Evolutionary conservation across 2,329 filamentous ascomycete species (phyloP), one percentile per base, ranked within the genome.

Genomic region (Neofusicoccum sp.): DNA sequence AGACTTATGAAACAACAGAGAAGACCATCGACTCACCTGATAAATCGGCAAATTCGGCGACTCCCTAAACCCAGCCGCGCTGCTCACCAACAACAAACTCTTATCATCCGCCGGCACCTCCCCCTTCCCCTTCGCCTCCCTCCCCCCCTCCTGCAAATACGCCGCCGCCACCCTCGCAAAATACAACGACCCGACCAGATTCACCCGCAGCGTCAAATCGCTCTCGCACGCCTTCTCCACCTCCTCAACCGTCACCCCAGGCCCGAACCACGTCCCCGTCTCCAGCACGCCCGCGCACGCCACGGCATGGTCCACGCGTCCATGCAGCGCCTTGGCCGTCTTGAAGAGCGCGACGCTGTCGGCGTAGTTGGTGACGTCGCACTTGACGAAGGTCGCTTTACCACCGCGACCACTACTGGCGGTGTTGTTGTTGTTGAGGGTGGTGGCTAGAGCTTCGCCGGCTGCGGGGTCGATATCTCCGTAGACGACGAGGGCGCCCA

Each of bases 131-230:
- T 60, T 37, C 36, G 12, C 39, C 9, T 3, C 56, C 37, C 16
- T 43, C 7, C n/a, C 36, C 36, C 8, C 56, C 11, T 28, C 28
- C n/a, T 76, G 76, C 45, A 84, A 74, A 66, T 82, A 85, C 4
- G 81, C 81, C 16, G 78, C 73, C 1, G 83, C 83, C 11, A 85
- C 77, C 1, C 82, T 74, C 3, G 78, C 75, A 64, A 84, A 82
- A 48, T 79, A 78, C 28, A 84, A 66, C 1, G 77, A 77, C 7
- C 80, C 82, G 4, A 76, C 72, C 4, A 84, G 71, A 65, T 84
- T 83, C 61, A 84, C 77, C 43, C 83, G 78, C 3, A 78, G 74
- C 64, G 75, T 76, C 58, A 75, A 69, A 6, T 39, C 37, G 63
- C 70, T 66, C 33, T 22, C 22, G 22, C 12, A 14, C 47, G 1